Conservation (phyloP, 495 filamentous ascomycete species). For the Penicillium ucsense region DNA sequence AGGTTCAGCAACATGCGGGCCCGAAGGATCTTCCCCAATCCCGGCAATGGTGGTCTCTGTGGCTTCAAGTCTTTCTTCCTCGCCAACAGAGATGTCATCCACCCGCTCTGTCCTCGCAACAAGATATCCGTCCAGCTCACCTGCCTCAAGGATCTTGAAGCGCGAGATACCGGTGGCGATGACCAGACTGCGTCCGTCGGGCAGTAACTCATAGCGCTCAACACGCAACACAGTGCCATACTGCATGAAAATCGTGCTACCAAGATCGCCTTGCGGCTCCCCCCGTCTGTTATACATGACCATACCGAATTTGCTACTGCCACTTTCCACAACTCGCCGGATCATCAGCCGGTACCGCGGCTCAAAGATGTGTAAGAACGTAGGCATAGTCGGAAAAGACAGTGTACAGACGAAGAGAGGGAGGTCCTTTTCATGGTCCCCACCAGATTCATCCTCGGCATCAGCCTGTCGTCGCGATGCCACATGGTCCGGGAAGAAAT, state of each 20-base stretch:
- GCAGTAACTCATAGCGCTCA: slow-evolving; percentile 56
- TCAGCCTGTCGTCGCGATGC: slow-evolving; percentile 43
- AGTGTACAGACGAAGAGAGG: slow-evolving; percentile 77
- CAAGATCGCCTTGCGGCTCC: slow-evolving; percentile 45
- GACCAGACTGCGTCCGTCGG: slow-evolving; percentile 72
- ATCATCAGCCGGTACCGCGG: slow-evolving; percentile 85
- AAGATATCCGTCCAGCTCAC: slow-evolving; percentile 63
- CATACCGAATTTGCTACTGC: slow-evolving; percentile 73
- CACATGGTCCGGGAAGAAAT: slow-evolving; percentile 58
- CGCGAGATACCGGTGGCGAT: slow-evolving; percentile 65
- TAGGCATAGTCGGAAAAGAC: slow-evolving; percentile 72
- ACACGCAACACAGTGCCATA: slow-evolving; percentile 74
- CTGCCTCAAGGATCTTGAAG: slow-evolving; percentile 59
- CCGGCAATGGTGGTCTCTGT: slow-evolving; percentile 38
- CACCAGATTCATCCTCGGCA: slow-evolving; percentile 38
- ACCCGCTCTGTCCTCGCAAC: slow-evolving; percentile 64
- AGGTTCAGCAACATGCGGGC: slow-evolving; percentile 10
- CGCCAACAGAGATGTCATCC: slow-evolving; percentile 68
- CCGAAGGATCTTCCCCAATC: slow-evolving; percentile 5
- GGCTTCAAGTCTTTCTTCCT: slow-evolving; percentile 68
- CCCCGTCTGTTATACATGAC: slow-evolving; percentile 55
- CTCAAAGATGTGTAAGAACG: slow-evolving; percentile 85
- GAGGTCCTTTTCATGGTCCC: slow-evolving; percentile 46
- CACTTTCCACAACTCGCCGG: slow-evolving; percentile 59
- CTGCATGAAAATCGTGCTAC: slow-evolving; percentile 51